phyloP scores from a whole-genome alignment of 2,329 filamentous ascomycete genomes.

The Didymella pomorum region DNA sequence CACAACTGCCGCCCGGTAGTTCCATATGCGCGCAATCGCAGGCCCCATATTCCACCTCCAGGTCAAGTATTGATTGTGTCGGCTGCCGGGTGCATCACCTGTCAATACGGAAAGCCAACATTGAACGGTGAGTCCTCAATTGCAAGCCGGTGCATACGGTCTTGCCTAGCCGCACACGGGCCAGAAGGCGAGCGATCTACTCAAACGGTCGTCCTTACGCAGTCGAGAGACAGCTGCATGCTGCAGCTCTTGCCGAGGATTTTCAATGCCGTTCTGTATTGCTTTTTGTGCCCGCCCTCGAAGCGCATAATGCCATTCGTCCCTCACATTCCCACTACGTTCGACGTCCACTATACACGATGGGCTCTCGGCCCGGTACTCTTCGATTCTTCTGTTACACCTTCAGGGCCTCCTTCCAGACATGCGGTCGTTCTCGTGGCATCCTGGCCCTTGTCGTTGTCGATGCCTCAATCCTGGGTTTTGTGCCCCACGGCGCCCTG shows the following conservation, averaged over 20 bases:
- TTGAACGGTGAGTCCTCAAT: constrained; percentile 9
- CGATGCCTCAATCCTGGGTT: not conserved
- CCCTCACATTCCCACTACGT: not conserved
- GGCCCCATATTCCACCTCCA: not conserved
- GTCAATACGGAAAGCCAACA: not conserved
- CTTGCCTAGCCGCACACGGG: constrained; percentile 2
- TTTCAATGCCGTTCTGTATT: not conserved
- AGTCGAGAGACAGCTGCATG: constrained; percentile 8
- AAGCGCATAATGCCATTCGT: not conserved
- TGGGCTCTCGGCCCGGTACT: not conserved
- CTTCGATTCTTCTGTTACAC: constrained; percentile 19
- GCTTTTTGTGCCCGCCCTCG: constrained; percentile 1
- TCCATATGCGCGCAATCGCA: constrained; percentile 13
- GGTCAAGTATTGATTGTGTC: not conserved
- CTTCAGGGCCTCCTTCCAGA: not conserved
- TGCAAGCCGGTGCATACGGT: not conserved
- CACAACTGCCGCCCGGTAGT: constrained; percentile 11
- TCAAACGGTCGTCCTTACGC: not conserved
- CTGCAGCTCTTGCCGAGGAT: not conserved
- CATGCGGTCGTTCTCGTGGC: constrained; percentile 19
- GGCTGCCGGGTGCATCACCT: constrained; percentile 4
- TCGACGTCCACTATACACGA: not conserved
- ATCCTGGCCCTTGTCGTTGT: constrained; percentile 5
- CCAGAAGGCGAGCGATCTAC: not conserved
- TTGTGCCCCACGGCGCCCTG: constrained; percentile 12